Conservation (phyloP, 2,329 filamentous ascomycete genomes). For the Peltaster fructicola region DNA sequence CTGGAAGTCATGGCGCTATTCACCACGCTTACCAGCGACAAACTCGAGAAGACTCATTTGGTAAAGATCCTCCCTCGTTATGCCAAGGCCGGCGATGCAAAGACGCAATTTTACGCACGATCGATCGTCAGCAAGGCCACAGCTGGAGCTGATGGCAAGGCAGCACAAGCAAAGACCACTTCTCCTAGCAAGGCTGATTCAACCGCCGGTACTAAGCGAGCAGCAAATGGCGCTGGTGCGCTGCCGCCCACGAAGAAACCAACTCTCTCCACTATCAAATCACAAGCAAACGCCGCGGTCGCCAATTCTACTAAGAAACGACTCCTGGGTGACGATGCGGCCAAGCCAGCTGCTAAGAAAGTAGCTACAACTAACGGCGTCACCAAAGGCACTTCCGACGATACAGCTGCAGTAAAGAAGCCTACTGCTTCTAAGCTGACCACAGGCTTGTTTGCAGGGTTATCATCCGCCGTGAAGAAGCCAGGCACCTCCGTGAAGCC, state of each 20-base stretch:
- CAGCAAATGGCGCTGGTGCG: conserved; percentile 8
- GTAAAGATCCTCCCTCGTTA: conserved; percentile 46
- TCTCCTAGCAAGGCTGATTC: conserved; percentile 7
- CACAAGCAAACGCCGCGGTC: conserved; percentile 7
- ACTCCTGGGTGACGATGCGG: too few species aligned
- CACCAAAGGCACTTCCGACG: conserved; percentile 6
- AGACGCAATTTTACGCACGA: conserved; percentile 43
- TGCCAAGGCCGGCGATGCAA: conserved; percentile 45
- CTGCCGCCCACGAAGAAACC: too few species aligned
- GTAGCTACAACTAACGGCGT: conserved; percentile 7
- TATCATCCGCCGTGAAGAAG: conserved; percentile 30
- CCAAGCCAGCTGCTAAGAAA: conserved; percentile 13
- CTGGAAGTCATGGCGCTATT: conserved; percentile 42
- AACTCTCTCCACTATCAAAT: too few species aligned
- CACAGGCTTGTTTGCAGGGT: conserved; percentile 25
- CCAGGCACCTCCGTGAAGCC: conserved; percentile 15
- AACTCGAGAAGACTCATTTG: conserved; percentile 46
- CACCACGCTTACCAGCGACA: conserved; percentile 42
- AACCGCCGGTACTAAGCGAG: conserved; percentile 18
- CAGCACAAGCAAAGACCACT: conserved; percentile 17
- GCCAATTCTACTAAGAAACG: conserved; percentile 19
- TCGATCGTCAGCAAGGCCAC: conserved; percentile 32
- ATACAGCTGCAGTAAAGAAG: conserved; percentile 12
- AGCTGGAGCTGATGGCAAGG: conserved; percentile 18
- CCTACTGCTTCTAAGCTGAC: conserved; percentile 6